phyloP scores from a whole-genome alignment of 2,329 filamentous ascomycete genomes.

The Neoarthrinium moseri region DNA sequence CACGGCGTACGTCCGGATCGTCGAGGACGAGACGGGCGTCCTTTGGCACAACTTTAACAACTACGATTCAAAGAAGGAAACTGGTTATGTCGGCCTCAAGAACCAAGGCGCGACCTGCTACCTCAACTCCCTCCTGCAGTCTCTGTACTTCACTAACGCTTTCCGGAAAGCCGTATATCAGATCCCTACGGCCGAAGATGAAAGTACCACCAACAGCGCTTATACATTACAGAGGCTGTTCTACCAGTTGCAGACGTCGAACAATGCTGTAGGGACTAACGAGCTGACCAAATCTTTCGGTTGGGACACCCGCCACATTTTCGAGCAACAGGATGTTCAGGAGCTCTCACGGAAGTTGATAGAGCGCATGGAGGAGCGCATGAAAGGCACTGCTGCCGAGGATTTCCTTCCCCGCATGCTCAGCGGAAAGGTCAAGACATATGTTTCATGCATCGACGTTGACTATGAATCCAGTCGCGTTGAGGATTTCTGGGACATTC shows the following conservation, averaged over 20 bases:
- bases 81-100: constrained; percentile 92
- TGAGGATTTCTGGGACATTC: constrained; percentile 99
- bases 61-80: constrained; percentile 99
- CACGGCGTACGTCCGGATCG: constrained; percentile 77
- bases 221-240: constrained; percentile 93
- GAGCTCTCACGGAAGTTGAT: constrained; percentile 95
- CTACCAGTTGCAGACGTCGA: constrained; percentile 88
- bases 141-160: constrained; percentile 83
- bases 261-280: constrained; percentile 79
- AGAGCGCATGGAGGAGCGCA: constrained; percentile 94
- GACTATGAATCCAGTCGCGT: constrained; percentile 93
- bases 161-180: constrained; percentile 98
- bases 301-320: constrained; percentile 97
- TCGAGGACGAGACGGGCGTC: constrained; percentile 85
- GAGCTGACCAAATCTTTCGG: constrained; percentile 96
- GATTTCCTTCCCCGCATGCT: constrained; percentile 89
- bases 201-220: constrained; percentile 80
- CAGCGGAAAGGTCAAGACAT: constrained; percentile 97
- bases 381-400: constrained; percentile 94
- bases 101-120: constrained; percentile 96
- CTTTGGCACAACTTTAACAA: constrained; percentile 90
- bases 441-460: constrained; percentile 98
- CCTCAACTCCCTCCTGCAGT: constrained; percentile 80
- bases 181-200: constrained; percentile 87
- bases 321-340: constrained; percentile 98